A percentile compares a stretch with the other conserved stretches of the same genome.
phyloP scores from a whole-genome alignment of 2,329 filamentous ascomycete genomes.

The Dactylonectria macrodidyma region DNA sequence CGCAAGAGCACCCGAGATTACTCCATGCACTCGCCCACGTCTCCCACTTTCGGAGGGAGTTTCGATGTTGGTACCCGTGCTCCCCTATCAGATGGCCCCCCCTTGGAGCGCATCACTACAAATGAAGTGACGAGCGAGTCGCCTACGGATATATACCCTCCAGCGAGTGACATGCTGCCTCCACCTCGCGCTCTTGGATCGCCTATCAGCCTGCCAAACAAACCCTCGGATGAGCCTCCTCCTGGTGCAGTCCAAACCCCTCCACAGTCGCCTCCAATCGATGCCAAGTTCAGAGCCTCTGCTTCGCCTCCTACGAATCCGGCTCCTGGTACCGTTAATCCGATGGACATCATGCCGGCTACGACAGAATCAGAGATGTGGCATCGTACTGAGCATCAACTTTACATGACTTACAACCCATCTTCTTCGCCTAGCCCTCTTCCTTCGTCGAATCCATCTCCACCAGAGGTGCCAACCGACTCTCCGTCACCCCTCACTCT shows the following conservation, averaged over 20 bases:
- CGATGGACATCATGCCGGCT: constrained; percentile 68
- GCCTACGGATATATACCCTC: constrained; percentile 49
- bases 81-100: constrained; percentile 32
- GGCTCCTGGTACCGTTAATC: constrained; percentile 65
- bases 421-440: constrained; percentile 44
- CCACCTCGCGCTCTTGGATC: constrained; percentile 41
- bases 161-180: constrained; percentile 34
- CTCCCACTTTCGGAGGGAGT: constrained; percentile 35
- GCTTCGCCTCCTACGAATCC: constrained; percentile 53
- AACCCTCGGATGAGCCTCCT: constrained; percentile 22
- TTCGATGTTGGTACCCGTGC: constrained; percentile 30
- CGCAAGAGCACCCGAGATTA: constrained; percentile 53
- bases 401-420: constrained; percentile 48
- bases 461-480: constrained; percentile 38
- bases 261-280: constrained; percentile 45
- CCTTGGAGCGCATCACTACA: constrained; percentile 45
- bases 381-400: constrained; percentile 56
- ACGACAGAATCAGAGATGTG: constrained; percentile 56
- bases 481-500: constrained; percentile 48
- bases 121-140: constrained; percentile 47
- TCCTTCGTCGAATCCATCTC: constrained; percentile 30
- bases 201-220: constrained; percentile 38
- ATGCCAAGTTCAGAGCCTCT: constrained; percentile 44
- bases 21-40: constrained; percentile 48
- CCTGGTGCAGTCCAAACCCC: constrained; percentile 43